Conservation (phyloP, 2,329 filamentous ascomycete species). For the Lasiodiplodia sp. region DNA sequence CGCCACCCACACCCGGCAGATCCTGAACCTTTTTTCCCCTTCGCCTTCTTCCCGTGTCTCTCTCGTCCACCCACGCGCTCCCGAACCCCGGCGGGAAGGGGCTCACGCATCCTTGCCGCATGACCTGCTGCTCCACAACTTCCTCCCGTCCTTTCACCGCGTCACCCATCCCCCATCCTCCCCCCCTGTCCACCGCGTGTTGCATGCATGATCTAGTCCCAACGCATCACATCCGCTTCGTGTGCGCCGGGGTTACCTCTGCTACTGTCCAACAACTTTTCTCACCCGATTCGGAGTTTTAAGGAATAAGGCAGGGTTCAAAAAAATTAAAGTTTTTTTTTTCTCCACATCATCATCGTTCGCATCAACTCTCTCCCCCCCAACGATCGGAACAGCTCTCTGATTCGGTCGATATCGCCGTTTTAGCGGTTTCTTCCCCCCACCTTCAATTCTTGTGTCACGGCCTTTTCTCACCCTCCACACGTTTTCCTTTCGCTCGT, state of each 20-base stretch:
- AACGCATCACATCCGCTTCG: not conserved
- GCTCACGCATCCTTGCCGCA: not conserved
- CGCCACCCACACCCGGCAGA: conserved; percentile 22
- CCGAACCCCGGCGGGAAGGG: not conserved
- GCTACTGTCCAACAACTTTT: not conserved
- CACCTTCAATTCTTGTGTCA: not conserved
- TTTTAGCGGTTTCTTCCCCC: conserved; percentile 1
- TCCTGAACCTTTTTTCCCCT: not conserved
- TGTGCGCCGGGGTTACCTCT: not conserved
- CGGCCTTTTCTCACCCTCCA: not conserved
- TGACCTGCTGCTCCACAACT: not conserved
- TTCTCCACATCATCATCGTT: not conserved
- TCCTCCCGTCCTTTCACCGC: not conserved
- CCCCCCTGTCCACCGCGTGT: not conserved
- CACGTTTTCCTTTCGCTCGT: not conserved
- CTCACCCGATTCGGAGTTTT: not conserved
- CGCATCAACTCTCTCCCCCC: not conserved
- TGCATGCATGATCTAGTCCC: not conserved
- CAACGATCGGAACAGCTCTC: not conserved
- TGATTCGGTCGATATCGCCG: not conserved
- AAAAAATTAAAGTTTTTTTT: conserved; percentile 5
- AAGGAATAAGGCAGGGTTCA: conserved; percentile 5
- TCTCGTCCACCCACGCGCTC: not conserved
- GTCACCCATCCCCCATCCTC: not conserved
- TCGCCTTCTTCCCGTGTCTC: not conserved